phyloP scores from a whole-genome alignment of 2,329 filamentous ascomycete genomes.

The Neofusicoccum cordaticola region DNA sequence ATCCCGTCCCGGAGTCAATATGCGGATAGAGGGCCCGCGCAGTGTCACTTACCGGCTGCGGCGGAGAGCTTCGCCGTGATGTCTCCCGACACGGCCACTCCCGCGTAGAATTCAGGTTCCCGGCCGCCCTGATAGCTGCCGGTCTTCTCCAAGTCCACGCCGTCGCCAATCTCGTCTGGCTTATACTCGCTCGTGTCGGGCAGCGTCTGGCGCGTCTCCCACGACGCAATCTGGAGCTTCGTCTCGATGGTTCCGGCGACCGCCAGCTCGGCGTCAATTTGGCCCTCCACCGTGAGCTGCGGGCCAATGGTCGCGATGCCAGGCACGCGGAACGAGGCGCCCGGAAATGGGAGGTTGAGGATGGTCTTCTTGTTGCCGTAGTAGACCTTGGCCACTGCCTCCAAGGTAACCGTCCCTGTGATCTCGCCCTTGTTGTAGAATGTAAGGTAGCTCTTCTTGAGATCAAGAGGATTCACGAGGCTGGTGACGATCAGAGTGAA shows the following conservation, averaged over 20 bases:
- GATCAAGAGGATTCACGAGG: conserved; percentile 23
- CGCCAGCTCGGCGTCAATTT: neutral
- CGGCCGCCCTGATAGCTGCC: neutral
- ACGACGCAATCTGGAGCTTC: neutral
- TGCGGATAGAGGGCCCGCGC: too few species aligned
- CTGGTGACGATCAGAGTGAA: conserved; percentile 27
- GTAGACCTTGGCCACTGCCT: conserved; percentile 23
- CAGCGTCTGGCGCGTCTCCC: neutral
- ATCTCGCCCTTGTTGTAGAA: conserved; percentile 28
- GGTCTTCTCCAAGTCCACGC: neutral
- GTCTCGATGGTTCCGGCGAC: neutral
- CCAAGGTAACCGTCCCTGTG: conserved; percentile 26
- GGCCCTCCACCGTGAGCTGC: neutral
- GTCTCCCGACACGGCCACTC: neutral
- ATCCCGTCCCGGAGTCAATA: too few species aligned
- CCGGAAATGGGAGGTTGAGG: neutral
- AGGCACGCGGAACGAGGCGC: neutral
- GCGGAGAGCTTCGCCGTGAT: neutral
- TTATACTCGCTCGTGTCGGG: neutral
- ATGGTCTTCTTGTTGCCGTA: neutral
- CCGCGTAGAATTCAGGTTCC: neutral
- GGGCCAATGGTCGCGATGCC: neutral
- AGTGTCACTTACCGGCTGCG: neutral
- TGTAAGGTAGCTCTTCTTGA: conserved; percentile 26
- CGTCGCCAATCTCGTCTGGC: neutral